Base-by-base conservation (phyloP, 805 yeast genomes). In the Candida anglica region DNA sequence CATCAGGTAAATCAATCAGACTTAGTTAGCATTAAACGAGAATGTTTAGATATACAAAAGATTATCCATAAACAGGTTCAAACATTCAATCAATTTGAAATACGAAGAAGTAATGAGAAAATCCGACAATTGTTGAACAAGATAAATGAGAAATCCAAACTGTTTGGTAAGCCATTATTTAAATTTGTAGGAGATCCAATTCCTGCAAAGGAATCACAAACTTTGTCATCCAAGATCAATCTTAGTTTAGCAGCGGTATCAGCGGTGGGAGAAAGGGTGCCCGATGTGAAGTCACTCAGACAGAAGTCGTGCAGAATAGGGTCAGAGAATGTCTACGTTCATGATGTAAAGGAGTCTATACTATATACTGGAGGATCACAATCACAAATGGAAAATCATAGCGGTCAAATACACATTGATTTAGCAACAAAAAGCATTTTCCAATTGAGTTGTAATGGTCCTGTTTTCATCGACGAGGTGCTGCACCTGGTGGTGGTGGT, bases 401-500 rank as follows among this genome's bases (percentile, higher is more conserved):
- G 38, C 62, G 10, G 42, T 48, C 34, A 52, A 41, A 38, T 57
- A 6, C 58, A 60, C 35, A 27, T 61, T 13, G 30, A 40, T 6
- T 23, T 38, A 3, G 59, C 48, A 3, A 11, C 5, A 3, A 19
- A 45, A 16, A 43, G 48, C 5, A 19, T 50, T 1, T 21, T 60
- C 13, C 19, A 28, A 3, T 19, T 63, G 1, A 25, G 35, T 3
- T 45, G 52, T 27, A 38, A 41, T 1, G 70, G 69, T 11, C 63
- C 69, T 3, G 44, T 63, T 1, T 53, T 53, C 31, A 32, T 57
- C 8, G 58, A 53, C 18, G 48, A 50, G 26, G 18, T 57, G 15
- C 11, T 11, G 6, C 32, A 56, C 27, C 33, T 44, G 16, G 32
- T 47, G 3, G 24, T 60, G 6, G 25, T 43, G 9, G 16, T 57